phyloP scores from a whole-genome alignment of 352 stramenopile genomes.

The Phytophthora capsici region DNA sequence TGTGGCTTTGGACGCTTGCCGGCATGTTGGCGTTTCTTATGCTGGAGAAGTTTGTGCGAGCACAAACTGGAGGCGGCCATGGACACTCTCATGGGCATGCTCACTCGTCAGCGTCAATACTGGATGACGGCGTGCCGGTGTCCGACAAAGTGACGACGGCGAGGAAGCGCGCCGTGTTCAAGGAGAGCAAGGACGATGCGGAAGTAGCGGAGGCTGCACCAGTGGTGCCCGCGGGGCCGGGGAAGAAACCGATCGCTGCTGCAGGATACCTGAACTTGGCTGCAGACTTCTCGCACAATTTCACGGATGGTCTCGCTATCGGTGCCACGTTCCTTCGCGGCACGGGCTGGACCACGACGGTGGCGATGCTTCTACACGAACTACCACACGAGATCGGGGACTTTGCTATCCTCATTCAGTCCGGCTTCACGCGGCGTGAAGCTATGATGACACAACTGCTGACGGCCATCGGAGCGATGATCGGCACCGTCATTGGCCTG shows the following conservation, averaged over 20 bases:
- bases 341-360: constrained; percentile 84
- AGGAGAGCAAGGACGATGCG: constrained; percentile 40
- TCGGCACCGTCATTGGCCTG: constrained; percentile 88
- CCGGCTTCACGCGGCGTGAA: constrained; percentile 87
- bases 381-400: constrained; percentile 93
- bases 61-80: constrained; percentile 54
- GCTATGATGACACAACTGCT: constrained; percentile 92
- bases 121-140: constrained; percentile 22
- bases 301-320: constrained; percentile 94
- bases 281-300: constrained; percentile 93
- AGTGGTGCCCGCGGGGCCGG: constrained; percentile 10
- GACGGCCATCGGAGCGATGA: constrained; percentile 92
- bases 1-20: constrained; percentile 81
- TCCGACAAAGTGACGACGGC: constrained; percentile 28
- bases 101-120: constrained; percentile 33
- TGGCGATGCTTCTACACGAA: constrained; percentile 92
- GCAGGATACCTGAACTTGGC: constrained; percentile 92
- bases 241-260: constrained; percentile 64
- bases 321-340: constrained; percentile 87
- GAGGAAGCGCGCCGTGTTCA: constrained; percentile 44
- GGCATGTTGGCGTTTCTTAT: constrained; percentile 81
- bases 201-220: constrained; percentile 24
- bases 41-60: constrained; percentile 84
- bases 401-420: constrained; percentile 92
- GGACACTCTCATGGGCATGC: constrained; percentile 44